Evolutionary conservation across 2,329 filamentous ascomycete species (phyloP).

Genomic region (Pseudogymnoascus sp.): DNA sequence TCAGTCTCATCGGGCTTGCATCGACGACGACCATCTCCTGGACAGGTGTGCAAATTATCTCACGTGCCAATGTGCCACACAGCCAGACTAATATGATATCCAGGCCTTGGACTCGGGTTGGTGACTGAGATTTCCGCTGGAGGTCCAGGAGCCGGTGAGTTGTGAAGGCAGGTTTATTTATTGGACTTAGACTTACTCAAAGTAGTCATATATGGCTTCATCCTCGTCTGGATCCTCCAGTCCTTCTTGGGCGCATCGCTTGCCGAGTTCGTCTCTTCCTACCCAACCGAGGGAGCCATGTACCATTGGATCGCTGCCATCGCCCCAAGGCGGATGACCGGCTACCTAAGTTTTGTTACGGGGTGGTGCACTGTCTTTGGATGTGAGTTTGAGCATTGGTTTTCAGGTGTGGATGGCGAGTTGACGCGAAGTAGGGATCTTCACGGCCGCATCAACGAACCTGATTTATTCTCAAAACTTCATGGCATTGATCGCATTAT

Average conservation of each 20-base stretch:
- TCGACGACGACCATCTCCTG: slow-evolving; percentile 43
- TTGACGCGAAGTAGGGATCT: slow-evolving; percentile 29
- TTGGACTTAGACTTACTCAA: background rate
- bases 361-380: slow-evolving; percentile 34
- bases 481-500: slow-evolving; percentile 35
- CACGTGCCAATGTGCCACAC: background rate
- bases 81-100: background rate
- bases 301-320: slow-evolving; percentile 43
- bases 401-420: background rate
- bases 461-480: slow-evolving; percentile 35
- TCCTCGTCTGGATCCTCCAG: slow-evolving; percentile 38
- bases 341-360: slow-evolving; percentile 36
- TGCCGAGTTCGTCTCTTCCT: slow-evolving; percentile 39
- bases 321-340: slow-evolving; percentile 32
- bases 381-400: slow-evolving; percentile 28
- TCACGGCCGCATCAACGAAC: slow-evolving; percentile 22
- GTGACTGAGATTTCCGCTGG: slow-evolving; percentile 40
- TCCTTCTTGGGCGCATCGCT: slow-evolving; percentile 37
- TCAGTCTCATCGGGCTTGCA: slow-evolving; percentile 40
- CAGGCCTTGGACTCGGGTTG: slow-evolving; percentile 35
- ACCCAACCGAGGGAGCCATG: slow-evolving; percentile 41
- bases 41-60: slow-evolving; percentile 23
- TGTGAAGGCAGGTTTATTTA: background rate
- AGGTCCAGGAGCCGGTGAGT: slow-evolving; percentile 34
- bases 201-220: slow-evolving; percentile 40